A percentile compares a stretch with the other conserved stretches of the same genome.
These are phyloP conservation scores for Clausena lansium DNA, from an alignment of 345 rosid species.

Conservation along the genomic window DNA sequence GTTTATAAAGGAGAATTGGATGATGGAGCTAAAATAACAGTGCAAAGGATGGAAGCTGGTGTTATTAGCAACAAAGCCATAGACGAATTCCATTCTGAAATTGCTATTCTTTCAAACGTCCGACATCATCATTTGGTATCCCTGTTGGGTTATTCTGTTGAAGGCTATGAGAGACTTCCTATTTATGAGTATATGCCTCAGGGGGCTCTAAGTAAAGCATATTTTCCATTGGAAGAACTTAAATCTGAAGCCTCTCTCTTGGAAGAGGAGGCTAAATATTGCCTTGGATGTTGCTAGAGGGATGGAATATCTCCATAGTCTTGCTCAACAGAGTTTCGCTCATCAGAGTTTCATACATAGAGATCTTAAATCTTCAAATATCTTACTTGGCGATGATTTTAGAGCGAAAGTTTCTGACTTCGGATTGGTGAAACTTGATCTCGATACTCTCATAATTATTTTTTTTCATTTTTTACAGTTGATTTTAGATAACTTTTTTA, in stretches of 20 bases:
- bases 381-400: conserved; percentile 69
- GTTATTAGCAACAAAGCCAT: conserved; percentile 58
- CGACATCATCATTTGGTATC: conserved; percentile 76
- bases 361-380: conserved; percentile 77
- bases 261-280: conserved; percentile 65
- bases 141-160: conserved; percentile 63
- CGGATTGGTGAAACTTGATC: conserved; percentile 82
- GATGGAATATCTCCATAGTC: conserved; percentile 72
- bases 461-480: too few species aligned
- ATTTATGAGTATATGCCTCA: conserved; percentile 81
- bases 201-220: conserved; percentile 75
- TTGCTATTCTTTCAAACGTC: conserved; percentile 73
- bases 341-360: conserved; percentile 78
- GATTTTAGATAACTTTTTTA: too few species aligned
- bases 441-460: too few species aligned
- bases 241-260: conserved; percentile 63
- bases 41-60: conserved; percentile 76
- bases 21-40: conserved; percentile 71
- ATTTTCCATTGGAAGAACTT: conserved; percentile 71
- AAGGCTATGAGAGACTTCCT: conserved; percentile 63
- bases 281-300: conserved; percentile 83
- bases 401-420: conserved; percentile 75
- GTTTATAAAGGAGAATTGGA: conserved; percentile 72
- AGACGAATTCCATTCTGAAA: conserved; percentile 69
- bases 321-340: conserved; percentile 71